Base-by-base conservation (phyloP, 192 early-diverging fungal genomes). In the Coemansia sp. region DNA sequence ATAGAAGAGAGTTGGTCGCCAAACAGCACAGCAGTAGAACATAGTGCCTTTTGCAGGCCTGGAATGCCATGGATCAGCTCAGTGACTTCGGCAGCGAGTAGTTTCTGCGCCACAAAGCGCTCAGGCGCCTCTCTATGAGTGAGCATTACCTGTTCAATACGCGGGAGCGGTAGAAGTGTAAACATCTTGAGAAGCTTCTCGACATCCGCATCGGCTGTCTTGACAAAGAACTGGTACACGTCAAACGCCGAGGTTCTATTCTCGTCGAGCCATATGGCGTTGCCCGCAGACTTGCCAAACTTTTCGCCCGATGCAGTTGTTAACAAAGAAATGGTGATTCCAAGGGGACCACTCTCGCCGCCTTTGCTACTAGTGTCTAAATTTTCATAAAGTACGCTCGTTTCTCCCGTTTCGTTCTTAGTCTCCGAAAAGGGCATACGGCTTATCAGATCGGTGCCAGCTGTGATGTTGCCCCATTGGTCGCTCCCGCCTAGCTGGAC, bases 381-480 rank as follows among this genome's bases (percentile, higher is more conserved):
- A 9, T 21, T 28, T 2, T 56, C 58, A 36, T 65, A 67, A 24
- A 66, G 28, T 28, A 60, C 55, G 21, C 55, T 51, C 24, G 59
- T 53, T 11, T 36, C 53, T 48, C 34, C 39, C 3, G 58, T 48
- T 50, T 34, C 11, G 11, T 40, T 11, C 34, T 21, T 14, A 35
- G 20, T 61, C 11, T 61, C 36, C 24, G 73, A 59, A 16, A 53
- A 38, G 14, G 66, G 75, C 81, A 88, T 87, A 46, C 85, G 86
- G 59, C 88, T 85, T 45, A 98, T 96, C 69, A 98, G 66, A 55
- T 98, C 94, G 38, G 93, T 92, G 24, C 96, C 96, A 3, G 95
- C 91, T 0, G 87, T 88, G 60, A 98, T 98, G 67, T 98, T 98
- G 20, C 96, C 96, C 96, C 96, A 98, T 66, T 98, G 96, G 68